These are phyloP conservation scores for Komagataella pastoris DNA, from an alignment of 805 yeast genomes.

Conservation along the genomic window DNA sequence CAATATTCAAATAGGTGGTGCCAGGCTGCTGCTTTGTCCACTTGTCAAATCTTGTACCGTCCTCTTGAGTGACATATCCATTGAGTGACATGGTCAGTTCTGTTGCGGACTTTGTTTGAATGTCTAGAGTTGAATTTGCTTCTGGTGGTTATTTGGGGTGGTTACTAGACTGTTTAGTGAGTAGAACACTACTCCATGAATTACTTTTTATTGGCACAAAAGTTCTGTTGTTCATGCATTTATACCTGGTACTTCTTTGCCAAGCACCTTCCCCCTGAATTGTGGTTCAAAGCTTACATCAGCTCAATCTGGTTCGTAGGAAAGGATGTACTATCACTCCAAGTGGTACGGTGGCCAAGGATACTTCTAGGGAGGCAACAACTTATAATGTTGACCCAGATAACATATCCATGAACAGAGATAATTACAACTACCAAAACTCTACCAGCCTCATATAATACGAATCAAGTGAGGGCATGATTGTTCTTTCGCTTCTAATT, in stretches of 20 bases:
- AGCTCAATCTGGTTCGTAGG: not conserved
- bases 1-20: not conserved
- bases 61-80: not conserved
- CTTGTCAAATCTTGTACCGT: not conserved
- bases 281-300: no score
- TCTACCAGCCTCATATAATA: no score
- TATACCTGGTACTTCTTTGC: no score
- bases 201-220: no score
- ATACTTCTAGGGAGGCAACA: no score
- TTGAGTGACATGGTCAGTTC: not conserved
- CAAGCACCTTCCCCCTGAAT: no score
- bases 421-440: no score
- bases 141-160: not conserved
- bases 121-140: not conserved
- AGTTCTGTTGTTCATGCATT: no score
- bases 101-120: not conserved
- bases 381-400: no score
- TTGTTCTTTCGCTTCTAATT: not conserved
- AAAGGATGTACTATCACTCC: not conserved
- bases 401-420: no score
- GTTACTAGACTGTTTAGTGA: not conserved
- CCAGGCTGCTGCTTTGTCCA: not conserved
- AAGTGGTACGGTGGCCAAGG: no score
- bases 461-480: not conserved
- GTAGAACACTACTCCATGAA: not conserved